These are phyloP conservation scores for Candida stauntonica DNA, from an alignment of 805 yeast genomes.

Conservation along the genomic window DNA sequence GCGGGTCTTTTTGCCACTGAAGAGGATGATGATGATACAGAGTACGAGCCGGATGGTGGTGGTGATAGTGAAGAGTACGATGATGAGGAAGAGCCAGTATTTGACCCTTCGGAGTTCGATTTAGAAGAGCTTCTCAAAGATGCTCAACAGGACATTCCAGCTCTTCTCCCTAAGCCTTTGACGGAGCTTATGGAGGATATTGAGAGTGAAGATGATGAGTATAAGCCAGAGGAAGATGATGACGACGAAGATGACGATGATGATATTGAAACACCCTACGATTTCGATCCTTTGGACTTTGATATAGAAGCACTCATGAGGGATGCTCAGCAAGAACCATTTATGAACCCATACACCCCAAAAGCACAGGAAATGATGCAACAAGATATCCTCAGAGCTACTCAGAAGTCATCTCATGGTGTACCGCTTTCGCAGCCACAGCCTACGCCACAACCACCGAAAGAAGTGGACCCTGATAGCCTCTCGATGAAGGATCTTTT, in stretches of 20 bases:
- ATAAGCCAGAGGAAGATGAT: constrained; percentile 6
- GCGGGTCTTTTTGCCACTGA: constrained; percentile 5
- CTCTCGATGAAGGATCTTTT: constrained; percentile 10
- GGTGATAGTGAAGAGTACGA: constrained; percentile 4
- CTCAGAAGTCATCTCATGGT: neutral
- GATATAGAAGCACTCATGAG: constrained; percentile 8
- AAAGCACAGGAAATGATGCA: constrained; percentile 5
- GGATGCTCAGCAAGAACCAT: constrained; percentile 9
- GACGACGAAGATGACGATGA: constrained; percentile 11
- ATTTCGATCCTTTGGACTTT: constrained; percentile 7
- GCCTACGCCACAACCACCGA: neutral
- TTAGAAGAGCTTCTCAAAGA: constrained; percentile 7
- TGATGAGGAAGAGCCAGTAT: constrained; percentile 5
- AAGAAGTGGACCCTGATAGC: neutral
- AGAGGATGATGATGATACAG: constrained; percentile 14
- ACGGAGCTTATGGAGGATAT: constrained; percentile 10
- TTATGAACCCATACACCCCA: constrained; percentile 12
- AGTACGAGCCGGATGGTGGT: constrained; percentile 12
- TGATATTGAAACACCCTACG: constrained; percentile 2
- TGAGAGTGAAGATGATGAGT: constrained; percentile 12
- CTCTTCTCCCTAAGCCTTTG: constrained; percentile 4
- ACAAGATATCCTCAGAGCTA: neutral
- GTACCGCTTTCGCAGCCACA: neutral
- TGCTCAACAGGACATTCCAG: constrained; percentile 8
- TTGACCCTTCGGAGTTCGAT: constrained; percentile 5